These are phyloP conservation scores for Penstemon davidsonii DNA, from an alignment of 257 asterid genomes.

Conservation along the genomic window DNA sequence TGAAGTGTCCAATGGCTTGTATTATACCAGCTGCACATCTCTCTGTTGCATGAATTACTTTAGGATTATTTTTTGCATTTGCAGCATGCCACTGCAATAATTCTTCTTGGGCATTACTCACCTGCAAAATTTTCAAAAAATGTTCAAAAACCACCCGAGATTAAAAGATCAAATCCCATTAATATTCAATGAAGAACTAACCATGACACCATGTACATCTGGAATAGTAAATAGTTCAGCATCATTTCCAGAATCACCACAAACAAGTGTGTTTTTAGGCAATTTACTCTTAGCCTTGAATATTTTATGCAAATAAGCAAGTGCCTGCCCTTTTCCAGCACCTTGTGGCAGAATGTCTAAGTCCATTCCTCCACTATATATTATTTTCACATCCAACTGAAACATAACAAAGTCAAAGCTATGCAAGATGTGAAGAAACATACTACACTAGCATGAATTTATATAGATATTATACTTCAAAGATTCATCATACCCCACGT, in stretches of 20 bases:
- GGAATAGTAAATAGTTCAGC: too few relatives aligned
- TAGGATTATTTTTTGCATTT: conserved; percentile 82
- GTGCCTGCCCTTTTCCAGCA: conserved; percentile 99
- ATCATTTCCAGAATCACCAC: conserved; percentile 98
- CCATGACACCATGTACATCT: conserved; percentile 99
- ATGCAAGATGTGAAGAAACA: conserved; percentile 12
- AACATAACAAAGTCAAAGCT: conserved; percentile 31
- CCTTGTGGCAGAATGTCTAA: conserved; percentile 94
- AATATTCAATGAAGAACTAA: conserved; percentile 38
- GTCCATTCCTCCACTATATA: conserved; percentile 98
- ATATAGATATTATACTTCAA: conserved; percentile 21
- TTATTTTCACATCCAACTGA: too few relatives aligned
- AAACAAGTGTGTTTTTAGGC: conserved; percentile 86
- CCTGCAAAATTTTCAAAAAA: conserved; percentile 45
- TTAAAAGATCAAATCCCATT: conserved; percentile 23
- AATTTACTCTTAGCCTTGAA: conserved; percentile 60
- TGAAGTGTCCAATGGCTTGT: conserved; percentile 90
- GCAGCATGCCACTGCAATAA: conserved; percentile 91
- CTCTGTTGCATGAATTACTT: conserved; percentile 83
- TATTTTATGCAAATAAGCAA: conserved; percentile 84
- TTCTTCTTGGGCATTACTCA: conserved; percentile 95
- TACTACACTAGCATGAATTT: conserved; percentile 14
- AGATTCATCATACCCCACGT: too few relatives aligned
- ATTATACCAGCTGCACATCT: conserved; percentile 97
- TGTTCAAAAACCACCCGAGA: conserved; percentile 9